Conservation (phyloP, 768 basidiomycete genomes). For the Dendrothele bispora region DNA sequence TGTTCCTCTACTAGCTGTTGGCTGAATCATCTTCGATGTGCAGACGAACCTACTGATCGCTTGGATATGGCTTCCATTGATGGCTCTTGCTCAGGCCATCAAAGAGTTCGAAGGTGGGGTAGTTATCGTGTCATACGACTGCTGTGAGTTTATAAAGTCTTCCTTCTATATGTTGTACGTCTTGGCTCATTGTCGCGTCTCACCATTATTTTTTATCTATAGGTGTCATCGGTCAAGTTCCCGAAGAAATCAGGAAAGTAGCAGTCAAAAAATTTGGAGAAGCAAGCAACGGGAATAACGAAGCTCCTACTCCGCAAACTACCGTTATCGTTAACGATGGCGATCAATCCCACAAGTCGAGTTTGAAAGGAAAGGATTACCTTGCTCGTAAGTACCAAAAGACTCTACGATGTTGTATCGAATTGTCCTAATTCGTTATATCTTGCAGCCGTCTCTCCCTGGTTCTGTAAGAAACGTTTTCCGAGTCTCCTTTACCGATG, state of each 20-base stretch:
- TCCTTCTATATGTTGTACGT: neutral
- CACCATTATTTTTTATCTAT: too few species aligned
- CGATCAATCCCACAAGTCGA: constrained; percentile 9
- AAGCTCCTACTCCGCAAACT: constrained; percentile 10
- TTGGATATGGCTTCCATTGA: constrained; percentile 99
- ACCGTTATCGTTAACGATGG: constrained; percentile 10
- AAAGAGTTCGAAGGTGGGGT: constrained; percentile 98
- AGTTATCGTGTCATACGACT: constrained; percentile 99
- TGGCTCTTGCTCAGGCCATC: constrained; percentile 91
- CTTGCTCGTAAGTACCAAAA: constrained; percentile 21
- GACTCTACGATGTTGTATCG: too few species aligned
- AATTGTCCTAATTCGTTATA: neutral
- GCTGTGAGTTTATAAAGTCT: constrained; percentile 82
- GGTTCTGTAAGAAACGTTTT: constrained; percentile 39
- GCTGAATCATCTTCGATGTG: constrained; percentile 12
- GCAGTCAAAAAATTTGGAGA: constrained; percentile 89
- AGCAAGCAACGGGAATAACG: constrained; percentile 19
- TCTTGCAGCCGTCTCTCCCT: constrained; percentile 41
- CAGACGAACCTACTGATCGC: constrained; percentile 95
- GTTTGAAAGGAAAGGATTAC: constrained; percentile 14
- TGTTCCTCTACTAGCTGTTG: constrained; percentile 3
- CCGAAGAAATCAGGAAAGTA: constrained; percentile 99
- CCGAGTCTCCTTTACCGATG: too few species aligned
- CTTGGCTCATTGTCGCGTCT: constrained; percentile 6
- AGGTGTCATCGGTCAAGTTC: constrained; percentile 97